These are phyloP conservation scores for Gamsiella multidivaricata DNA, from an alignment of 192 early-diverging fungal genomes.

Conservation along the genomic window DNA sequence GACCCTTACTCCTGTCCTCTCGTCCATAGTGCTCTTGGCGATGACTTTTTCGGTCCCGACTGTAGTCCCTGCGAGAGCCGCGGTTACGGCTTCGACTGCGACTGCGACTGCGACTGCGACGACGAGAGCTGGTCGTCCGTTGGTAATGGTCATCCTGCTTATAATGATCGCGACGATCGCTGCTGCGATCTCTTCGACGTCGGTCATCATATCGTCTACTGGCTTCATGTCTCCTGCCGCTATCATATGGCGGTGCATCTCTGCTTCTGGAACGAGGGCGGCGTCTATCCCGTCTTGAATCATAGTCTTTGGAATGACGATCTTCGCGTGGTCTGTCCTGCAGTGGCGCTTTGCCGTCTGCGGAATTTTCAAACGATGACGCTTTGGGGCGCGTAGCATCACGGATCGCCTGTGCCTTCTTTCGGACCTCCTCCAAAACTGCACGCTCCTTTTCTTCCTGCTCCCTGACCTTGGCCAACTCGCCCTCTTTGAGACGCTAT, in stretches of 20 bases:
- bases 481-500: conserved; percentile 52
- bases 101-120: conserved; percentile 40
- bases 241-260: not conserved
- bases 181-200: conserved; percentile 7
- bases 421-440: conserved; percentile 49
- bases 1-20: conserved; percentile 28
- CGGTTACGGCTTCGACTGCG: conserved; percentile 35
- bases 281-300: conserved; percentile 22
- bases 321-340: conserved; percentile 13
- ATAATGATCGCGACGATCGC: conserved; percentile 12
- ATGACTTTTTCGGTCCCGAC: conserved; percentile 12
- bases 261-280: conserved; percentile 33
- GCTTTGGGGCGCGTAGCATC: conserved; percentile 28
- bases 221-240: conserved; percentile 14
- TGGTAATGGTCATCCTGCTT: conserved; percentile 16
- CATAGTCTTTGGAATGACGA: conserved; percentile 23
- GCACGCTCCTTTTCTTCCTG: conserved; percentile 57
- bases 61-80: conserved; percentile 33
- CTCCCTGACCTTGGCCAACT: conserved; percentile 45
- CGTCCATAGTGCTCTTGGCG: conserved; percentile 12
- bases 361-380: conserved; percentile 5
- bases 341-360: not conserved
- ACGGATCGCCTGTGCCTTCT: conserved; percentile 34
- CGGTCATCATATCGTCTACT: conserved; percentile 15
- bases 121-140: conserved; percentile 31